phyloP scores from a whole-genome alignment of 805 yeast species.

The Nakazawaea pomicola region DNA sequence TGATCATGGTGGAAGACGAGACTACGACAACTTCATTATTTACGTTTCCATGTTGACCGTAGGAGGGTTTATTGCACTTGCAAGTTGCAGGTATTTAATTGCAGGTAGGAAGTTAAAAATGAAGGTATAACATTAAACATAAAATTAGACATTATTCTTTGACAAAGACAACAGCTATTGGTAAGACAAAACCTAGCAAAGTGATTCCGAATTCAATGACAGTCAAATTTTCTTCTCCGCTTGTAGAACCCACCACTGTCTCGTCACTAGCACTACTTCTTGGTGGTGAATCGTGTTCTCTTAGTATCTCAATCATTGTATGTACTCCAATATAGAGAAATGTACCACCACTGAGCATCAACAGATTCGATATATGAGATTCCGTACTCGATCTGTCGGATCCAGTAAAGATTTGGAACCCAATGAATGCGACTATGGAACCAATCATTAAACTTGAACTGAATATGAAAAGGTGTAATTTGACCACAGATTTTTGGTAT shows the following conservation, averaged over 20 bases:
- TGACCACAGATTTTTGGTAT: slow-evolving; percentile 26
- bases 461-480: slow-evolving; percentile 47
- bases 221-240: not conserved
- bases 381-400: slow-evolving; percentile 21
- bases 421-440: slow-evolving; percentile 43
- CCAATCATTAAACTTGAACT: slow-evolving; percentile 58
- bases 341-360: slow-evolving; percentile 67
- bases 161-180: not conserved
- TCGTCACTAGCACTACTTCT: slow-evolving; percentile 2
- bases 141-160: slow-evolving; percentile 7
- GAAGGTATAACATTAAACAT: not conserved
- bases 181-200: slow-evolving; percentile 7
- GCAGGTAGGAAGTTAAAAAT: not conserved
- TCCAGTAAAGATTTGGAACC: slow-evolving; percentile 22
- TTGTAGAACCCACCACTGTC: not conserved
- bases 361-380: slow-evolving; percentile 46
- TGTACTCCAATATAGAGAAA: slow-evolving; percentile 69
- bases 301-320: slow-evolving; percentile 37
- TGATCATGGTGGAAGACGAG: slow-evolving; percentile 25
- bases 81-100: not conserved
- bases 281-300: not conserved
- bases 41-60: slow-evolving; percentile 31
- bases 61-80: not conserved
- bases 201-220: slow-evolving; percentile 5
- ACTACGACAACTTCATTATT: slow-evolving; percentile 33